Conservation (phyloP, 2,329 filamentous ascomycete species). For the Sporothrix curviconia region DNA sequence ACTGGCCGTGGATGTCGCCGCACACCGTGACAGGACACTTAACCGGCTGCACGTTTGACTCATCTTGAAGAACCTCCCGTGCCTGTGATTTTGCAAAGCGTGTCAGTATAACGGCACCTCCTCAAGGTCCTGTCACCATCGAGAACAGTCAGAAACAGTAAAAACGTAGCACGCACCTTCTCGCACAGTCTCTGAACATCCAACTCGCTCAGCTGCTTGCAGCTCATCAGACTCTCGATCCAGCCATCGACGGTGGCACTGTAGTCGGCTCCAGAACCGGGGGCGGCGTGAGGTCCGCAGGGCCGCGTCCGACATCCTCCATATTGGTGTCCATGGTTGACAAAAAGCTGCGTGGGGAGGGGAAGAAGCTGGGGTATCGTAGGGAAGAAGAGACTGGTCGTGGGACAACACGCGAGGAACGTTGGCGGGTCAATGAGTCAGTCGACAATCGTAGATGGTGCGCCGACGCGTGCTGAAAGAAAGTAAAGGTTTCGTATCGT, state of each 20-base stretch:
- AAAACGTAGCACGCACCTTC: slow-evolving; percentile 67
- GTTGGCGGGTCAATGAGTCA: neutral
- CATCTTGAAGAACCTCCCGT: slow-evolving; percentile 90
- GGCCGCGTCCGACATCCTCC: slow-evolving; percentile 90
- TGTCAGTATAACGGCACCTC: neutral
- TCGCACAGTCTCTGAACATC: slow-evolving; percentile 97
- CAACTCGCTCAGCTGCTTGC: slow-evolving; percentile 92
- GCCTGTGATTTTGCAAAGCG: slow-evolving; percentile 50
- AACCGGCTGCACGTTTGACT: slow-evolving; percentile 98
- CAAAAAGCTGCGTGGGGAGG: neutral
- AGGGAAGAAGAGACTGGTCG: too few relatives aligned
- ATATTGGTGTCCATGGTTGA: slow-evolving; percentile 87
- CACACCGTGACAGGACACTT: slow-evolving; percentile 99
- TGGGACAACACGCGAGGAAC: too few relatives aligned
- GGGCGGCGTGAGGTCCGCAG: slow-evolving; percentile 67
- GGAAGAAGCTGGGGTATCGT: too few relatives aligned
- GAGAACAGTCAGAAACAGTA: too few relatives aligned
- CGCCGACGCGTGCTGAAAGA: neutral
- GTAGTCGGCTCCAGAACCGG: slow-evolving; percentile 70
- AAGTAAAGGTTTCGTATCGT: neutral
- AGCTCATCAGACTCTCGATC: slow-evolving; percentile 97
- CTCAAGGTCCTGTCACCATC: neutral
- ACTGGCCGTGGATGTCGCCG: slow-evolving; percentile 98
- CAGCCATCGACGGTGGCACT: slow-evolving; percentile 90
- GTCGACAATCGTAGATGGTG: neutral